A percentile compares a stretch with the other conserved stretches of the same genome.
Conservation (phyloP, 2,329 filamentous ascomycete species). For the Alternaria incomplexa region DNA sequence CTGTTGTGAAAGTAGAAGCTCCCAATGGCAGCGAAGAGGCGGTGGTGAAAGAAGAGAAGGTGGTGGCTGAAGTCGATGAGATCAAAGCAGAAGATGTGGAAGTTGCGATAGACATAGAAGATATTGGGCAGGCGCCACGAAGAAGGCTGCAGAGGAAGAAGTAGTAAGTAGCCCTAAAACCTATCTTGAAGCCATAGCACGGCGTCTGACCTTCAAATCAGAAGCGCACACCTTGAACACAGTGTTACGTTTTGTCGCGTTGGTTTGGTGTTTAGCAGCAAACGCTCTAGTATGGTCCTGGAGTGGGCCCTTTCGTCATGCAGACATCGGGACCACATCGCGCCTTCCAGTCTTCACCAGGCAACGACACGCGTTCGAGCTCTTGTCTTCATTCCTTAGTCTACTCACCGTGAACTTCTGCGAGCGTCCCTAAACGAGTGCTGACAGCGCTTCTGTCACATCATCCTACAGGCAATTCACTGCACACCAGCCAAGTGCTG, state of each 20-base stretch:
- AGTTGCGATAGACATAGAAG: slow-evolving; percentile 40
- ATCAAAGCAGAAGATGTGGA: slow-evolving; percentile 38
- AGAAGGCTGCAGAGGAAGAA: slow-evolving; percentile 3
- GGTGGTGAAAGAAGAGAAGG: slow-evolving; percentile 26
- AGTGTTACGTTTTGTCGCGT: not conserved
- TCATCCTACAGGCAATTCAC: not conserved
- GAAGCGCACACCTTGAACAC: not conserved
- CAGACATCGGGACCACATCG: not conserved
- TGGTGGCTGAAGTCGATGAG: slow-evolving; percentile 19
- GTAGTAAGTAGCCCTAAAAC: not conserved
- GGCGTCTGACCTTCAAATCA: not conserved
- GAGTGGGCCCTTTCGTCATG: not conserved
- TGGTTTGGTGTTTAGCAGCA: slow-evolving; percentile 1
- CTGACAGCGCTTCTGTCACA: not conserved
- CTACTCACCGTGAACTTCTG: not conserved
- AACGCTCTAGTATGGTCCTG: not conserved
- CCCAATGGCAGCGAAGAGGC: slow-evolving; percentile 35
- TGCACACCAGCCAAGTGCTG: not conserved
- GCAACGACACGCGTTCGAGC: not conserved
- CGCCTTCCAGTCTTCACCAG: not conserved
- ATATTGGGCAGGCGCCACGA: slow-evolving; percentile 33
- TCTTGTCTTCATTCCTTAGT: not conserved
- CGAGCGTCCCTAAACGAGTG: not conserved
- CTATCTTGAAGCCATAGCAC: not conserved
- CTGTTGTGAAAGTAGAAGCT: slow-evolving; percentile 45